Evolutionary conservation across 2,329 filamentous ascomycete genomes (phyloP).

Genomic region (Talaromyces sp.): DNA sequence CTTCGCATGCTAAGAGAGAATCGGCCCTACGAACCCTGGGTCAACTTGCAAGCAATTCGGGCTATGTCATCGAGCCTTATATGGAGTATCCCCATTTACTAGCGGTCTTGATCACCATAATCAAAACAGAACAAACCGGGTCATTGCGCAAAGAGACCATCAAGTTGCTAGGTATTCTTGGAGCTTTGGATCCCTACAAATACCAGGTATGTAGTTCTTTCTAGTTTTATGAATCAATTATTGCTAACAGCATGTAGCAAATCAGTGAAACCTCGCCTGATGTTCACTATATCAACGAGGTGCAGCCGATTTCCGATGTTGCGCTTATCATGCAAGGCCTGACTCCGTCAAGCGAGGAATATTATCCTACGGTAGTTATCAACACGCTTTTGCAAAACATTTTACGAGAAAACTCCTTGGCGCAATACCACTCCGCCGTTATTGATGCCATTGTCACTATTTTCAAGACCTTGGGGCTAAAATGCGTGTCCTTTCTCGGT

Average conservation of each 20-base stretch:
- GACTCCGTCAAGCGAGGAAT: conserved; percentile 95
- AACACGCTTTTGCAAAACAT: conserved; percentile 85
- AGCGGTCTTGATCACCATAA: conserved; percentile 87
- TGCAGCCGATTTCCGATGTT: conserved; percentile 78
- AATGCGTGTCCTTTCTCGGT: conserved; percentile 90
- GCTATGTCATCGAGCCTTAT: conserved; percentile 96
- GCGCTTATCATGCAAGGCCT: conserved; percentile 96
- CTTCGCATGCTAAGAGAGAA: conserved; percentile 82
- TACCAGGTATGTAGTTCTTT: conserved; percentile 53
- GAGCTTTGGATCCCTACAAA: conserved; percentile 91
- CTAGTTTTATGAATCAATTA: conserved; percentile 4
- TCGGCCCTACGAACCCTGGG: conserved; percentile 86
- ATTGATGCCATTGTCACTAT: conserved; percentile 99
- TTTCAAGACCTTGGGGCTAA: conserved; percentile 90
- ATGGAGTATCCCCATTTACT: conserved; percentile 90
- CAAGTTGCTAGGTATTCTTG: conserved; percentile 90
- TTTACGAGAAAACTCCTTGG: conserved; percentile 81
- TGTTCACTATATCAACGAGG: conserved; percentile 63
- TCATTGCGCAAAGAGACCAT: conserved; percentile 88
- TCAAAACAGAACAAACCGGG: conserved; percentile 84
- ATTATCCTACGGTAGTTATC: conserved; percentile 96
- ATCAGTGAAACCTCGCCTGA: conserved; percentile 87
- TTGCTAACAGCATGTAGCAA: conserved; percentile 45
- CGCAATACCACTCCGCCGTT: conserved; percentile 85
- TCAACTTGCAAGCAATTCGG: conserved; percentile 89